Conservation (phyloP, 148 eudicot genomes). For the Camellia lanceoleosa region DNA sequence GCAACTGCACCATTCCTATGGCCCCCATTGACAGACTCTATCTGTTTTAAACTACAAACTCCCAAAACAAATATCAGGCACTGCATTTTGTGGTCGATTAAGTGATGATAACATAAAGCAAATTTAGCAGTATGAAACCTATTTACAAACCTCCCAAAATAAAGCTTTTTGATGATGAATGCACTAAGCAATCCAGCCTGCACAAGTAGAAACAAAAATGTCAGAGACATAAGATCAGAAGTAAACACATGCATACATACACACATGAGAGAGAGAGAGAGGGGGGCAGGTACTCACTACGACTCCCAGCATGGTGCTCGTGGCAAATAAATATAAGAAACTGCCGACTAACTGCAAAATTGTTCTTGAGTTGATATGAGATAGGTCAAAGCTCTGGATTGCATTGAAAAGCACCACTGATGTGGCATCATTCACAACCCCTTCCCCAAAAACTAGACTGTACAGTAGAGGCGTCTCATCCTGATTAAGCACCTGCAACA, state of each 20-base stretch:
- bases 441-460: slow-evolving; percentile 86
- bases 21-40: background rate
- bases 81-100: background rate
- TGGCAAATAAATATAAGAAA: slow-evolving; percentile 56
- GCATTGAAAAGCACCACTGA: slow-evolving; percentile 85
- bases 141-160: slow-evolving; percentile 60
- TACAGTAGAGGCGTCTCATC: slow-evolving; percentile 76
- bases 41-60: background rate
- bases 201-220: slow-evolving; percentile 16
- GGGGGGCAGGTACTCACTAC: slow-evolving; percentile 36
- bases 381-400: slow-evolving; percentile 69
- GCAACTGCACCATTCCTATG: background rate
- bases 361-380: slow-evolving; percentile 46
- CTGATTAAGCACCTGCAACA: slow-evolving; percentile 69
- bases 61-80: background rate
- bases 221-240: slow-evolving; percentile 1
- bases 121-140: slow-evolving; percentile 2
- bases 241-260: background rate
- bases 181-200: slow-evolving; percentile 77
- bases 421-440: slow-evolving; percentile 88
- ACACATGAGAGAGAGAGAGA: slow-evolving; percentile 15
- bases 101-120: background rate
- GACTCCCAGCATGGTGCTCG: slow-evolving; percentile 69
- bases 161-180: slow-evolving; percentile 59
- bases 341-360: slow-evolving; percentile 57